These are phyloP conservation scores for Nemophila menziesii DNA, from an alignment of 257 asterid species.

Conservation along the genomic window DNA sequence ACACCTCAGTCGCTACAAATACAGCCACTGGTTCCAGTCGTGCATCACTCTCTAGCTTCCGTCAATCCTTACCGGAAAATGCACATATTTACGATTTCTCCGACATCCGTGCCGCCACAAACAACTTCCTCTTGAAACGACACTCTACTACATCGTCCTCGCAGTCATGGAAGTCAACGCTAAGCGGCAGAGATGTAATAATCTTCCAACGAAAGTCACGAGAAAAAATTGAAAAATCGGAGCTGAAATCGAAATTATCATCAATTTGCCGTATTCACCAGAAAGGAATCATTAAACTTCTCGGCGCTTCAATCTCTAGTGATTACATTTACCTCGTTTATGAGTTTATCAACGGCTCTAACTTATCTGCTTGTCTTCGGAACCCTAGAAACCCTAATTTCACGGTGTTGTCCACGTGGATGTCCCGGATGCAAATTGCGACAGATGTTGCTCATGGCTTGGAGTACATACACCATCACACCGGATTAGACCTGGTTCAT, in stretches of 20 bases:
- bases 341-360: conserved; percentile 56
- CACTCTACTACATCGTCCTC: conserved; percentile 69
- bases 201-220: conserved; percentile 68
- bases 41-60: conserved; percentile 48
- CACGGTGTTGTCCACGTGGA: conserved; percentile 80
- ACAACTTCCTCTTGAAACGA: conserved; percentile 72
- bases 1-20: conserved; percentile 48
- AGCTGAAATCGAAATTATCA: conserved; percentile 36
- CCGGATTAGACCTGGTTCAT: conserved; percentile 73
- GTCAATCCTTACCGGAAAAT: conserved; percentile 44
- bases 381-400: conserved; percentile 48
- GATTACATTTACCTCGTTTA: conserved; percentile 69
- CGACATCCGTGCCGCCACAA: conserved; percentile 83
- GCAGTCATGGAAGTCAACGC: conserved; percentile 77
- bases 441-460: conserved; percentile 79
- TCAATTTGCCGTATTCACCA: conserved; percentile 61
- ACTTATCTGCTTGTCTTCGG: conserved; percentile 54
- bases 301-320: conserved; percentile 63
- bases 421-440: conserved; percentile 80
- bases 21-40: conserved; percentile 46
- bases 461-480: conserved; percentile 72
- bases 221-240: conserved; percentile 28
- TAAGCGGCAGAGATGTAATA: conserved; percentile 49
- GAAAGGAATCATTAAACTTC: conserved; percentile 61
- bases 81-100: conserved; percentile 59